A percentile compares a stretch with the other conserved stretches of the same genome.
Conservation (phyloP, 495 filamentous ascomycete species). For the Ramalina intermedia region DNA sequence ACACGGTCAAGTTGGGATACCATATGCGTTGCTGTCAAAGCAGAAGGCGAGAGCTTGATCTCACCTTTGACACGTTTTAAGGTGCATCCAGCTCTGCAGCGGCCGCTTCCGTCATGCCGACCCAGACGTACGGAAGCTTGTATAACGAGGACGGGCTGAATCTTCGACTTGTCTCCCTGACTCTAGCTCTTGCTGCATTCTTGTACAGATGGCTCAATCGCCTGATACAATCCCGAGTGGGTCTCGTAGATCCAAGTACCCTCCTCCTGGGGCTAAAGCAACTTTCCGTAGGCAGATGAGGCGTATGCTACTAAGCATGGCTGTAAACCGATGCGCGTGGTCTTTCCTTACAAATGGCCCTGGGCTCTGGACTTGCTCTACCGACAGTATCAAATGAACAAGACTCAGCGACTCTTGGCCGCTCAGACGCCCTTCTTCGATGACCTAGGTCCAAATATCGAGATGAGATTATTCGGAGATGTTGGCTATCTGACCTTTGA, state of each 20-base stretch:
- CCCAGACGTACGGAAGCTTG: no score
- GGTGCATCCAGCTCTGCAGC: no score
- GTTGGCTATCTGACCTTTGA: conserved; percentile 13
- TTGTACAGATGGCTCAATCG: no score
- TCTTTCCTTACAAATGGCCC: conserved; percentile 24
- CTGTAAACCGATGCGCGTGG: conserved; percentile 20
- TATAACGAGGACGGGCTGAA: no score
- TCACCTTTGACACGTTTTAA: no score
- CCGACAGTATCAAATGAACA: conserved; percentile 21
- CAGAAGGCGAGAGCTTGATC: no score
- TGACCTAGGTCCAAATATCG: conserved; percentile 5
- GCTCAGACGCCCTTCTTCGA: conserved; percentile 14
- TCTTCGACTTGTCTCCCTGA: no score
- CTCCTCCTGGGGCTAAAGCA: no score
- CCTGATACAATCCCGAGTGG: not conserved
- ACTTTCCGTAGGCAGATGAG: not conserved
- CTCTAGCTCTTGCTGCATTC: no score
- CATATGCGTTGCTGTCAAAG: no score
- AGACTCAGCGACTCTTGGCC: conserved; percentile 21
- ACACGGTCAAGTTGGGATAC: no score
- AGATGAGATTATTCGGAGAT: conserved; percentile 4
- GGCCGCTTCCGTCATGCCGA: no score
- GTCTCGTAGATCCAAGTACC: not conserved
- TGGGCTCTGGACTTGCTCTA: conserved; percentile 27
- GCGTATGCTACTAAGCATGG: conserved; percentile 12